Percentiles rank a stretch among this genome's conserved stretches.
Conservation (phyloP, 2,329 filamentous ascomycete genomes). For the Stachybotrys elegans region DNA sequence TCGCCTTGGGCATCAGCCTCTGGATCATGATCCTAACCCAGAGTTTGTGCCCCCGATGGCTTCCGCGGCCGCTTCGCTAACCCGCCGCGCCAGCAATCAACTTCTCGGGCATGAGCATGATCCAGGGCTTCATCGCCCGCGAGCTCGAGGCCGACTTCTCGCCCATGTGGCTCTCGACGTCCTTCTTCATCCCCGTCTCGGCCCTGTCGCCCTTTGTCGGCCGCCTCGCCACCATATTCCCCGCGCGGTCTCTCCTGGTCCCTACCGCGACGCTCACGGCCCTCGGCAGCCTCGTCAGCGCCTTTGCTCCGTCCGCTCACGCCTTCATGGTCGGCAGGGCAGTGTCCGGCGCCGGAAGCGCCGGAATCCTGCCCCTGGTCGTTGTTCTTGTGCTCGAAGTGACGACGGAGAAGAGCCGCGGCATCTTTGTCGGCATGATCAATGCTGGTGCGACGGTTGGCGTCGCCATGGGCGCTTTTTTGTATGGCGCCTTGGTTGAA, state of each 20-base stretch:
- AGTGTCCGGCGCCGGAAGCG: constrained; percentile 63
- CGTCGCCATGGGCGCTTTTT: constrained; percentile 64
- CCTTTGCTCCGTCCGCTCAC: constrained; percentile 51
- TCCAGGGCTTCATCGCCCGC: constrained; percentile 69
- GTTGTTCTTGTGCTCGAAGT: constrained; percentile 76
- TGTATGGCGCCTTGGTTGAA: constrained; percentile 61
- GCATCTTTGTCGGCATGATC: constrained; percentile 67
- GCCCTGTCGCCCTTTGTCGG: constrained; percentile 64
- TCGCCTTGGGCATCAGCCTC: background rate
- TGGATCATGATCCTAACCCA: constrained; percentile 1
- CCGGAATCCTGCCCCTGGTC: constrained; percentile 67
- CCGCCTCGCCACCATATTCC: constrained; percentile 69
- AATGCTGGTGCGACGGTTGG: constrained; percentile 71
- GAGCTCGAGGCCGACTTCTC: constrained; percentile 70
- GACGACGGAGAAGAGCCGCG: constrained; percentile 60
- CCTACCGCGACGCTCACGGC: constrained; percentile 53
- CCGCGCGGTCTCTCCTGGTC: constrained; percentile 60
- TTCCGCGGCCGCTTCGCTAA: too few species aligned
- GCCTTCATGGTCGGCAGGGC: constrained; percentile 65
- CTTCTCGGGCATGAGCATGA: constrained; percentile 76
- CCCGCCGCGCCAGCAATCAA: constrained; percentile 48
- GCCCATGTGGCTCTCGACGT: constrained; percentile 76
- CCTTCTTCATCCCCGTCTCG: constrained; percentile 62
- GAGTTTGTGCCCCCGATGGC: background rate
- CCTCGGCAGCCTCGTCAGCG: constrained; percentile 60